phyloP scores from a whole-genome alignment of 768 basidiomycete genomes.

The Leccinum incarnatum region DNA sequence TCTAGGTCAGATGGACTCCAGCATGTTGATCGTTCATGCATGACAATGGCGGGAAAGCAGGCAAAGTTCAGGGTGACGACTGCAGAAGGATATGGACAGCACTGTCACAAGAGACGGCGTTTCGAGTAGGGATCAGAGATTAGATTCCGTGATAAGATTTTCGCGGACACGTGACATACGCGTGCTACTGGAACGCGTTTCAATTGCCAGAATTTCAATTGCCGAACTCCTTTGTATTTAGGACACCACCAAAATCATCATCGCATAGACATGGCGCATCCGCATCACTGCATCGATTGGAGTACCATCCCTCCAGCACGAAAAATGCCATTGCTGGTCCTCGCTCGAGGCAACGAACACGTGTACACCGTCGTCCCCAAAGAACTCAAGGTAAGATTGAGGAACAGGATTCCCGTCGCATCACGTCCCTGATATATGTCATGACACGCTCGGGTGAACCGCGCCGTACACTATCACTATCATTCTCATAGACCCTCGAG shows the following conservation, averaged over 20 bases:
- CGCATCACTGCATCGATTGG: slow-evolving; percentile 31
- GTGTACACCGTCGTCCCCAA: slow-evolving; percentile 21
- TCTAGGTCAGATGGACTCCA: neutral
- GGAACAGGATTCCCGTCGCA: neutral
- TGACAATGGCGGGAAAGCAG: neutral
- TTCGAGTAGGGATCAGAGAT: neutral
- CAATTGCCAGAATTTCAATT: neutral
- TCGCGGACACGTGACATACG: slow-evolving; percentile 12
- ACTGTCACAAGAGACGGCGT: neutral
- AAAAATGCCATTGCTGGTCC: slow-evolving; percentile 20
- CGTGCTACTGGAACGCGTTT: slow-evolving; percentile 3
- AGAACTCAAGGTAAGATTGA: slow-evolving; percentile 13
- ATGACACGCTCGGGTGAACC: neutral
- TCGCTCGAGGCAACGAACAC: slow-evolving; percentile 11
- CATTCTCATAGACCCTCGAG: slow-evolving; percentile 11
- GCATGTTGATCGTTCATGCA: neutral
- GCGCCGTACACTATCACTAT: neutral
- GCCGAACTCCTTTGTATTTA: neutral
- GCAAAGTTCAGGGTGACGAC: slow-evolving; percentile 1
- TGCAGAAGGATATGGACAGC: neutral
- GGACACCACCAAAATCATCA: neutral
- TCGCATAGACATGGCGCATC: slow-evolving; percentile 18
- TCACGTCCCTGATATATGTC: neutral
- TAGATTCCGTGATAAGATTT: neutral
- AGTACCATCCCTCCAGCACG: slow-evolving; percentile 14